phyloP scores from a whole-genome alignment of 2,329 filamentous ascomycete genomes.

The Talaromyces sp. region DNA sequence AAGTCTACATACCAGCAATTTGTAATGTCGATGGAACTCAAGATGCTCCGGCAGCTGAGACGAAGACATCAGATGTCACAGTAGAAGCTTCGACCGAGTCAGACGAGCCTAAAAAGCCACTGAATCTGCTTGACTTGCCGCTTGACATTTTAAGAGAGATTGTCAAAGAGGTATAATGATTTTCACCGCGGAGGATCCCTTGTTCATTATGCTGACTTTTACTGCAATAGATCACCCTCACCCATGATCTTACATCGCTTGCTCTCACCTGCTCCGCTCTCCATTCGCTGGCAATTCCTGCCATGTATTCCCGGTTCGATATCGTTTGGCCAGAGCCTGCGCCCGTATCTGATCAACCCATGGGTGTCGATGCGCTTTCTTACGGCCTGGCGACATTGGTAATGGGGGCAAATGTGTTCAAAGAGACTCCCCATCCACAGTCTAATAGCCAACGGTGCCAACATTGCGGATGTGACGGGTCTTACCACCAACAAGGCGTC shows the following conservation, averaged over 20 bases:
- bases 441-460: constrained; percentile 23
- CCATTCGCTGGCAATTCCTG: constrained; percentile 69
- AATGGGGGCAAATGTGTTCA: constrained; percentile 65
- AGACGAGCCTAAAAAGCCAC: constrained; percentile 46
- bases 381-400: constrained; percentile 78
- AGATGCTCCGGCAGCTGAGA: background rate
- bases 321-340: constrained; percentile 81
- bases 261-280: constrained; percentile 75
- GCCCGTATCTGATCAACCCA: constrained; percentile 61
- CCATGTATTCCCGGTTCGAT: constrained; percentile 81
- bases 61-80: background rate
- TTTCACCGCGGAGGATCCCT: background rate
- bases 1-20: background rate
- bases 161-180: constrained; percentile 63
- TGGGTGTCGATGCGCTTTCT: constrained; percentile 76
- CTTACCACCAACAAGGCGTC: constrained; percentile 20
- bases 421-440: constrained; percentile 43
- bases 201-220: background rate
- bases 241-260: constrained; percentile 75
- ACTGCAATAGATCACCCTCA: constrained; percentile 65
- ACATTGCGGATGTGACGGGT: constrained; percentile 30
- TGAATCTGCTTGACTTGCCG: constrained; percentile 70
- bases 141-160: constrained; percentile 75
- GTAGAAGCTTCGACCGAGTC: background rate
- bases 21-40: background rate